These are phyloP conservation scores for Ceratobasidium sp. DNA, from an alignment of 1,284 basidiomycete species.

Conservation along the genomic window DNA sequence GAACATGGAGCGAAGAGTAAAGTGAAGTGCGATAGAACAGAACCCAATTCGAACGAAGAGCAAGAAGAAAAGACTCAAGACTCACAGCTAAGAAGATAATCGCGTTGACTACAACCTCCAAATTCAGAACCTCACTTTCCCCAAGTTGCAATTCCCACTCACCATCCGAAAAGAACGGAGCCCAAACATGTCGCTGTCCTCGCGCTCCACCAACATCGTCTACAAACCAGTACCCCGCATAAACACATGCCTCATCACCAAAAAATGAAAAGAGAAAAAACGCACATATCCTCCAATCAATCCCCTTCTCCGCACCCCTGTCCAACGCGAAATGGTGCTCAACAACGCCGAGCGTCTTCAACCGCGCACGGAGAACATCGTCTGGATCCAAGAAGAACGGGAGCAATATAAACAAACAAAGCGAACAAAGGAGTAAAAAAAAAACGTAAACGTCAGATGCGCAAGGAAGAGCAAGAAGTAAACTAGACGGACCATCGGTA, in stretches of 20 bases:
- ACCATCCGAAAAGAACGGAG: constrained; percentile 48
- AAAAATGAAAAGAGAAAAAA: too few relatives aligned
- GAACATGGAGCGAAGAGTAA: too few relatives aligned
- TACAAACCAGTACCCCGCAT: not conserved
- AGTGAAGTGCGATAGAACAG: too few relatives aligned
- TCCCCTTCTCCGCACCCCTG: constrained; percentile 46
- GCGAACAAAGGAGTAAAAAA: too few relatives aligned
- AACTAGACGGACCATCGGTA: constrained; percentile 74
- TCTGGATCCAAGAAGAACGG: constrained; percentile 8
- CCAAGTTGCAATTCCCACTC: not conserved
- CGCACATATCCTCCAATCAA: constrained; percentile 47
- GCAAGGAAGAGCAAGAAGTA: too few relatives aligned
- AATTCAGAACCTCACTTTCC: too few relatives aligned
- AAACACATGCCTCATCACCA: too few relatives aligned
- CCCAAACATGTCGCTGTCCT: constrained; percentile 49
- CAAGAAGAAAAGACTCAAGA: not conserved
- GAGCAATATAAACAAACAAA: too few relatives aligned
- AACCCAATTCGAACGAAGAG: not conserved
- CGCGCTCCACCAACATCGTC: constrained; percentile 50
- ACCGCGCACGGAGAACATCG: constrained; percentile 48
- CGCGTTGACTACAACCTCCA: constrained; percentile 27
- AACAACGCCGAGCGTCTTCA: constrained; percentile 49
- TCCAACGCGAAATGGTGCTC: constrained; percentile 49
- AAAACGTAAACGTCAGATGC: too few relatives aligned
- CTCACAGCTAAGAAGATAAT: constrained; percentile 49